Base-by-base conservation (phyloP, 2,329 filamentous ascomycete genomes). In the Venturiaceae sp. region DNA sequence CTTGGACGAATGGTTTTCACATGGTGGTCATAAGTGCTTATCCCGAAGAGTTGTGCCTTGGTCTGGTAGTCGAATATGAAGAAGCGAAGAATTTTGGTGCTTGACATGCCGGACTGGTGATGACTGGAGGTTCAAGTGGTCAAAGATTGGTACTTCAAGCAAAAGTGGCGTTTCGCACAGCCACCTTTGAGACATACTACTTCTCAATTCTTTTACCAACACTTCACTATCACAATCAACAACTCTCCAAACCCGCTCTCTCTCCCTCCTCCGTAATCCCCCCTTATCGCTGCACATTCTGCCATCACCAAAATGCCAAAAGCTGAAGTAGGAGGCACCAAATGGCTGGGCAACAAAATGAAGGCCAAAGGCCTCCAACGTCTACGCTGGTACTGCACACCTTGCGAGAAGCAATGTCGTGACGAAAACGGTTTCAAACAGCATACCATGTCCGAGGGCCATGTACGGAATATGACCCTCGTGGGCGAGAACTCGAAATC, bases 321-420 rank as follows among this genome's bases (percentile, higher is more conserved):
- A 77, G 94, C 94, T 67, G 94, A 97, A 77, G 85, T 90, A 57
- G 94, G 94, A 63, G 89, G 86, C 59, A 90, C 87, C n/a, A 97
- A 96, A 75, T 83, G 90, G 71, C 81, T 97, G 61, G 84, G 83
- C 74, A 97, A 97, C 76, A 87, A 91, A 75, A 86, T 96, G 77
- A 96, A 96, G 75, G 82, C 84, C 62, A 87, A 90, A 71, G 85
- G 85, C 44, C 72, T 84, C 16, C 87, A 94, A 67, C 82, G 92
- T 6, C 78, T 99, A 57, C 83, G 92, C 70, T 99, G 90, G 88
- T 97, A 92, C 75, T 96, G 92, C 69, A 79, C 80, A 69, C 83
- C 87, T 5, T 96, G 92, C 75, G 82, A 90, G 68, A 80, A 83
- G 60, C 86, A 90, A 66, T 84, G 83, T 70, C 81, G 88, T 61